Evolutionary conservation across 352 stramenopile species (phyloP).

Genomic region (Phytophthora hibernalis): DNA sequence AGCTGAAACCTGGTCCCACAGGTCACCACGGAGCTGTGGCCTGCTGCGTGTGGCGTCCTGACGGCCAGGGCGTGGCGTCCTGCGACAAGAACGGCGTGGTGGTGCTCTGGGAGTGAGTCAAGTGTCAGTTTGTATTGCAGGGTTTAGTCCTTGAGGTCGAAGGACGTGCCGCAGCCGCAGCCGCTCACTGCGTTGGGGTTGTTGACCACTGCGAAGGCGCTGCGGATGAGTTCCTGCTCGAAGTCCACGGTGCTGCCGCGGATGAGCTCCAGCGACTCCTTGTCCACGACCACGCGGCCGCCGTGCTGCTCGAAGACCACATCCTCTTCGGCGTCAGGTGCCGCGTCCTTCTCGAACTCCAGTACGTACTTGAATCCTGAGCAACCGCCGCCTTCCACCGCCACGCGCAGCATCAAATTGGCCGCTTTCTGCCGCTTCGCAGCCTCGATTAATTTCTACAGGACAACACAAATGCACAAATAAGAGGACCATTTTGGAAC

Average conservation of each 20-base stretch:
- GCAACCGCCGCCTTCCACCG: constrained; percentile 93
- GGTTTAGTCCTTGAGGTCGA: constrained; percentile 95
- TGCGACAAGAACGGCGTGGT: constrained; percentile 88
- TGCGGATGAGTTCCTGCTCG: constrained; percentile 97
- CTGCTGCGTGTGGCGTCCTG: constrained; percentile 78
- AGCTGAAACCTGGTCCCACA: constrained; percentile 49
- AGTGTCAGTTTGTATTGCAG: neutral
- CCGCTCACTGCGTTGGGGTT: constrained; percentile 97
- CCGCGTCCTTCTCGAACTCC: constrained; percentile 78
- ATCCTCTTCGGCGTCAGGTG: constrained; percentile 58
- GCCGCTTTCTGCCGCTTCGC: constrained; percentile 61
- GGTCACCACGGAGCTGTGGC: constrained; percentile 76
- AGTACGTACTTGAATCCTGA: constrained; percentile 95
- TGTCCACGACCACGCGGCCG: constrained; percentile 91
- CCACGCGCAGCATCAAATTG: constrained; percentile 85
- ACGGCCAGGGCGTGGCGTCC: constrained; percentile 68
- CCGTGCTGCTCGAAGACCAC: constrained; percentile 90
- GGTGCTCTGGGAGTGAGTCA: constrained; percentile 74
- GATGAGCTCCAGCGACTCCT: constrained; percentile 95
- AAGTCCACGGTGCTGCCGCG: constrained; percentile 95
- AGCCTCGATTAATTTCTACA: constrained; percentile 66
- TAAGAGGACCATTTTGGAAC: neutral
- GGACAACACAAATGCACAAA: constrained; percentile 5
- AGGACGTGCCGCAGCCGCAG: constrained; percentile 97
- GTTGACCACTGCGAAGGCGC: constrained; percentile 95